Conservation (phyloP, 2,329 filamentous ascomycete genomes). For the Alternaria hordeiaustralica region DNA sequence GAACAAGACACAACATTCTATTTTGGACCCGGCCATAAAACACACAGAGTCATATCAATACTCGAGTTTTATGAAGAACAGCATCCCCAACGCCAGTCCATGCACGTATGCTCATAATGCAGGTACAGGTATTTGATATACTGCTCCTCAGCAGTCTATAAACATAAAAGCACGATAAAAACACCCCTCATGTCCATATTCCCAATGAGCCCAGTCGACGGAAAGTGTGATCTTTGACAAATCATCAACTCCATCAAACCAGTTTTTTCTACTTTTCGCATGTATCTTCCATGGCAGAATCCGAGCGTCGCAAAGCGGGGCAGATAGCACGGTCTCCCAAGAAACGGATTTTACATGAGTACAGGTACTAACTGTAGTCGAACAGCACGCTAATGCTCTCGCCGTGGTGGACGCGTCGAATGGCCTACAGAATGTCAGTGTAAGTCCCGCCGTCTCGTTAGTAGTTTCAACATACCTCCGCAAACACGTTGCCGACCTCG, state of each 20-base stretch:
- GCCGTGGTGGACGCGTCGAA: conserved; percentile 93
- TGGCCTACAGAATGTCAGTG: conserved; percentile 62
- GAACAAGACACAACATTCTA: neutral
- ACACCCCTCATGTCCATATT: neutral
- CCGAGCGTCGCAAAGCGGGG: neutral
- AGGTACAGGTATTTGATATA: conserved; percentile 24
- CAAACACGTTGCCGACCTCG: conserved; percentile 87
- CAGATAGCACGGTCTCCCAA: neutral
- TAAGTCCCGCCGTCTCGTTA: conserved; percentile 23
- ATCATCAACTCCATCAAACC: neutral
- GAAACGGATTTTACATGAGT: conserved; percentile 2
- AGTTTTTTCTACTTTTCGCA: neutral
- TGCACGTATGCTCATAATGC: conserved; percentile 16
- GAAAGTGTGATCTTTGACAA: neutral
- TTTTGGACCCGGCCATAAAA: neutral
- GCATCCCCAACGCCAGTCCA: conserved; percentile 12
- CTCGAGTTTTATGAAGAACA: conserved; percentile 1
- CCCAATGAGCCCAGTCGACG: neutral
- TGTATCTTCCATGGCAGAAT: neutral
- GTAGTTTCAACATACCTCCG: conserved; percentile 66
- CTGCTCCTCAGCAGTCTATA: conserved; percentile 27
- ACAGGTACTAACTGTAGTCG: conserved; percentile 69
- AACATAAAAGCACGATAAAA: neutral
- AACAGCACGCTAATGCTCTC: conserved; percentile 98
- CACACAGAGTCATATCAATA: conserved; percentile 1